phyloP scores from a whole-genome alignment of 2,329 filamentous ascomycete species.

The Ramularia endophylla region DNA sequence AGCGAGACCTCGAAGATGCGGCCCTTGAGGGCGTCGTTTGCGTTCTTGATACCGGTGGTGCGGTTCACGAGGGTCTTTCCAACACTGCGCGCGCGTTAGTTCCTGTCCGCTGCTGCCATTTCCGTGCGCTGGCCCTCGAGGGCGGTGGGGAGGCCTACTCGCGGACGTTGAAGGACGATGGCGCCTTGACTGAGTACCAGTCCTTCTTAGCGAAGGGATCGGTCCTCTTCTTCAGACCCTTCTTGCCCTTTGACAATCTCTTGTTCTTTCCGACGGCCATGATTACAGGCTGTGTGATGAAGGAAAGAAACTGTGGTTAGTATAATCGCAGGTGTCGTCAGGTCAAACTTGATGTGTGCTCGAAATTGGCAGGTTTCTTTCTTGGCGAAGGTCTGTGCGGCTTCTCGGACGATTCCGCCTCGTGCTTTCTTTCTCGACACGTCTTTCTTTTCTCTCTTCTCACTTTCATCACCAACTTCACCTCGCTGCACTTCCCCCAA shows the following conservation, averaged over 20 bases:
- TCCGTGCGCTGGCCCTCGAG: neutral
- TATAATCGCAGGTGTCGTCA: conserved; percentile 6
- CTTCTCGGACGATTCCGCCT: neutral
- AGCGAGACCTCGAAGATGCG: conserved; percentile 98
- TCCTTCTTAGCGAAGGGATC: conserved; percentile 98
- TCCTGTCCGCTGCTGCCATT: neutral
- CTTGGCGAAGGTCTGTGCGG: conserved; percentile 2
- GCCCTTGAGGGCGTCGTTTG: conserved; percentile 98
- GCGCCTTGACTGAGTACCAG: conserved; percentile 98
- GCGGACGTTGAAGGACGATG: conserved; percentile 90
- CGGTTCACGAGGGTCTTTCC: conserved; percentile 99
- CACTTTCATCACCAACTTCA: neutral
- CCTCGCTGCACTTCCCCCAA: too few species aligned
- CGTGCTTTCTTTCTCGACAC: neutral
- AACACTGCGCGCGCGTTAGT: conserved; percentile 57
- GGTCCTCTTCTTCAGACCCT: conserved; percentile 99
- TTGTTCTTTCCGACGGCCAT: conserved; percentile 97
- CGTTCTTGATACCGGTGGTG: conserved; percentile 99
- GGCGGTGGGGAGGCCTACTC: conserved; percentile 63
- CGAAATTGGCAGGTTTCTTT: neutral
- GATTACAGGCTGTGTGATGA: conserved; percentile 26
- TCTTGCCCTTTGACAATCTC: conserved; percentile 99
- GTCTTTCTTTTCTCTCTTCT: neutral
- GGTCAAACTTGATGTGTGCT: conserved; percentile 3
- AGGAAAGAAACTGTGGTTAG: conserved; percentile 17